phyloP scores from a whole-genome alignment of 2,329 filamentous ascomycete species.

The Aureobasidium sp. region DNA sequence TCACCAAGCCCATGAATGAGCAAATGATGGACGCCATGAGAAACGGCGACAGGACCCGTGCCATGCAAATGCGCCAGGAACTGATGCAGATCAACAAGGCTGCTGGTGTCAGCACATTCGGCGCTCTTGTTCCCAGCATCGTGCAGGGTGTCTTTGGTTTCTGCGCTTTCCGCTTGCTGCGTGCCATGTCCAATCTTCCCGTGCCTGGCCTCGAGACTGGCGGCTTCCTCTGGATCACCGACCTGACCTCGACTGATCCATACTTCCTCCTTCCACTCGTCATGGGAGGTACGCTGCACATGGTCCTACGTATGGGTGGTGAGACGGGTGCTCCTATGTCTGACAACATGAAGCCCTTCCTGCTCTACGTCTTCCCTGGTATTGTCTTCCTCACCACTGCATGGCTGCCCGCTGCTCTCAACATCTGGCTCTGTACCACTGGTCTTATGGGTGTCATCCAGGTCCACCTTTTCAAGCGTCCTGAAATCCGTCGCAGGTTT shows the following conservation, averaged over 20 bases:
- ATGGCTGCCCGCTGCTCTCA: constrained; percentile 50
- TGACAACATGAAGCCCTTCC: constrained; percentile 31
- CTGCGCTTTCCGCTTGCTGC: constrained; percentile 71
- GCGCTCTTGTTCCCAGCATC: constrained; percentile 50
- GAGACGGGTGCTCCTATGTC: constrained; percentile 38
- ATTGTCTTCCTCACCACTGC: constrained; percentile 49
- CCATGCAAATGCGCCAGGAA: constrained; percentile 43
- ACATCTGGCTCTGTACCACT: constrained; percentile 55
- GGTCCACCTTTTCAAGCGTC: constrained; percentile 32
- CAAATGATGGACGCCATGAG: constrained; percentile 44
- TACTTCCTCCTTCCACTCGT: constrained; percentile 61
- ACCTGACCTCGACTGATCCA: constrained; percentile 72
- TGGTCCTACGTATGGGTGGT: constrained; percentile 39
- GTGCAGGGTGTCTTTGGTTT: constrained; percentile 64
- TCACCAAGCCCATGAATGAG: constrained; percentile 50
- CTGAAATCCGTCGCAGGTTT: constrained; percentile 32
- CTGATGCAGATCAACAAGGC: constrained; percentile 46
- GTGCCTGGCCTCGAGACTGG: constrained; percentile 70
- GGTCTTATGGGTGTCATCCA: constrained; percentile 35
- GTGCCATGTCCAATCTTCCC: constrained; percentile 67
- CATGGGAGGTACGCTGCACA: constrained; percentile 30
- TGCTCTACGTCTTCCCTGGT: constrained; percentile 46
- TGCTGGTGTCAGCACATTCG: constrained; percentile 48
- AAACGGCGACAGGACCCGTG: constrained; percentile 41
- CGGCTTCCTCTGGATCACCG: constrained; percentile 68